These are phyloP conservation scores for Carnegiea gigantea DNA, from an alignment of 179 eudicot species.

Conservation along the genomic window DNA sequence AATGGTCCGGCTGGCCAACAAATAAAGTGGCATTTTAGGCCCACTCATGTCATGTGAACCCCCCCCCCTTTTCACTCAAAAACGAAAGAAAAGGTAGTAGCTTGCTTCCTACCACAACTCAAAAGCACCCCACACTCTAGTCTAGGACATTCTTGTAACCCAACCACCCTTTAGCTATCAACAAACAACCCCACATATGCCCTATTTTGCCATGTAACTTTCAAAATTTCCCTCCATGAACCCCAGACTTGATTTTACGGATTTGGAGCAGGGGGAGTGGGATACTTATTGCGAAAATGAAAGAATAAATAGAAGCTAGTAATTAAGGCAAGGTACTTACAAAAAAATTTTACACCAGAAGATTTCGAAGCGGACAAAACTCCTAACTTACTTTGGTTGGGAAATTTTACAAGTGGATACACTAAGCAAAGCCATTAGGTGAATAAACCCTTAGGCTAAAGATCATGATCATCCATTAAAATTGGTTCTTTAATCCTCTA, in stretches of 20 bases:
- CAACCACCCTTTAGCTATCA: slow-evolving; percentile 3
- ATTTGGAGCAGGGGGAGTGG: not conserved
- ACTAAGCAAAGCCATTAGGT: not conserved
- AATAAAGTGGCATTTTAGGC: slow-evolving; percentile 28
- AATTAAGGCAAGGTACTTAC: slow-evolving; percentile 10
- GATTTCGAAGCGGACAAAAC: not conserved
- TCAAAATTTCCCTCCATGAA: slow-evolving; percentile 33
- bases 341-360: not conserved
- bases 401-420: not conserved
- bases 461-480: slow-evolving; percentile 14
- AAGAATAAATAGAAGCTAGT: not conserved
- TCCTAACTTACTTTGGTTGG: too few relatives aligned
- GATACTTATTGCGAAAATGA: slow-evolving; percentile 6
- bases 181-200: slow-evolving; percentile 21
- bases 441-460: slow-evolving; percentile 1
- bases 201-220: slow-evolving; percentile 18
- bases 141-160: slow-evolving; percentile 13
- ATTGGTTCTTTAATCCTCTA: slow-evolving; percentile 1
- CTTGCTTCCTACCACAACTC: slow-evolving; percentile 23
- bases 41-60: slow-evolving; percentile 31
- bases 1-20: slow-evolving; percentile 16
- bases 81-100: slow-evolving; percentile 13
- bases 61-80: slow-evolving; percentile 1
- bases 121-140: slow-evolving; percentile 18
- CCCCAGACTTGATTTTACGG: not conserved